Conservation (phyloP, 1,284 basidiomycete genomes). For the Austroboletus novae-zelandiae region DNA sequence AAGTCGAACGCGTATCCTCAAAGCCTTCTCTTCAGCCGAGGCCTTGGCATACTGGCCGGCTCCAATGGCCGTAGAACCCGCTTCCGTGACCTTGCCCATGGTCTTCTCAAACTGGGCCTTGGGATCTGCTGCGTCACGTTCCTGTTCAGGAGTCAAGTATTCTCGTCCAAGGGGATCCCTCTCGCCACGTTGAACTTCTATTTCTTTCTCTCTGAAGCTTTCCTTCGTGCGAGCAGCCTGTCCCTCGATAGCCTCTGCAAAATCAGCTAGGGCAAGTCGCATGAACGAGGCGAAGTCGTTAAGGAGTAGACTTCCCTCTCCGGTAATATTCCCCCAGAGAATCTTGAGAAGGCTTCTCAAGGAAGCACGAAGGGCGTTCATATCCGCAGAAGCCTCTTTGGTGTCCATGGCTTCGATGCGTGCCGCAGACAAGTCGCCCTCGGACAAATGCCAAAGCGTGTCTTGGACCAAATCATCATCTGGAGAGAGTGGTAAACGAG, state of each 20-base stretch:
- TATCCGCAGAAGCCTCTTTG: slow-evolving; percentile 48
- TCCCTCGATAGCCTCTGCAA: slow-evolving; percentile 53
- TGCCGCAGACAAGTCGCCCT: slow-evolving; percentile 46
- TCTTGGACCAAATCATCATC: slow-evolving; percentile 62
- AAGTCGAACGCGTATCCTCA: slow-evolving; percentile 41
- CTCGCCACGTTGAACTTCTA: slow-evolving; percentile 56
- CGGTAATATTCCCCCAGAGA: slow-evolving; percentile 50
- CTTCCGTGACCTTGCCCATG: slow-evolving; percentile 60
- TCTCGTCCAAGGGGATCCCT: slow-evolving; percentile 54
- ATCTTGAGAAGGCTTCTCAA: slow-evolving; percentile 49
- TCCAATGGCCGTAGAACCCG: slow-evolving; percentile 56
- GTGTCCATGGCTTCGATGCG: slow-evolving; percentile 36
- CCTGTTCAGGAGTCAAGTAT: slow-evolving; percentile 44
- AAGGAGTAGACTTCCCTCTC: slow-evolving; percentile 52
- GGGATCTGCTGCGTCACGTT: slow-evolving; percentile 31
- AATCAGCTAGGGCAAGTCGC: slow-evolving; percentile 60
- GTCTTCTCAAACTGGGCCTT: slow-evolving; percentile 58
- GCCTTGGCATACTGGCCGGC: slow-evolving; percentile 42
- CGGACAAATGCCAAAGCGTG: slow-evolving; percentile 57
- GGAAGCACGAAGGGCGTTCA: slow-evolving; percentile 45
- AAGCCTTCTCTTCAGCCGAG: slow-evolving; percentile 42
- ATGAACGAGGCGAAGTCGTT: slow-evolving; percentile 61
- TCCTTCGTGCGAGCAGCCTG: slow-evolving; percentile 51
- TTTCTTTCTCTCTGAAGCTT: slow-evolving; percentile 50
- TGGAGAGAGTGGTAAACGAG: slow-evolving; percentile 22